phyloP scores from a whole-genome alignment of 495 filamentous ascomycete species.

The Sporormia fimetaria region DNA sequence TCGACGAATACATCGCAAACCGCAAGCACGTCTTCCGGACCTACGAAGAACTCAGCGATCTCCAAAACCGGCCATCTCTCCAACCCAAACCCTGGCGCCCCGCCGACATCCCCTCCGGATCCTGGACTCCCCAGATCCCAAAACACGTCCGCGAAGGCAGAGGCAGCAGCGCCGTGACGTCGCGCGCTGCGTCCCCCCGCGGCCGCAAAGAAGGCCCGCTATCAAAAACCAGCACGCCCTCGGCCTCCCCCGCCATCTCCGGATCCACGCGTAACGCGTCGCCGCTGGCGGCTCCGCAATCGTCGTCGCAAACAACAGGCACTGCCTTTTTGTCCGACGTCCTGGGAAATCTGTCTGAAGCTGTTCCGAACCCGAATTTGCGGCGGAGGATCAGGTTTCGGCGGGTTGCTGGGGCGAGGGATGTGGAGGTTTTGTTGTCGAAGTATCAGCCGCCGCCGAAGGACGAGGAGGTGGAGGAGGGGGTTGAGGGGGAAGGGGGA shows the following conservation, averaged over 20 bases:
- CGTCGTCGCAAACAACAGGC: slow-evolving; percentile 8
- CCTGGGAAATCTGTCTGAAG: slow-evolving; percentile 12
- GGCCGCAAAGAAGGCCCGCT: slow-evolving; percentile 21
- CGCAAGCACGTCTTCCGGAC: slow-evolving; percentile 31
- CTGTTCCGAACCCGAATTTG: slow-evolving; percentile 3
- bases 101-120: slow-evolving; percentile 16
- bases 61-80: slow-evolving; percentile 12
- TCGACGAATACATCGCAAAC: slow-evolving; percentile 28
- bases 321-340: slow-evolving; percentile 21
- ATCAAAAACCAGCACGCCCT: slow-evolving; percentile 3
- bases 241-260: slow-evolving; percentile 16
- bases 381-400: slow-evolving; percentile 17
- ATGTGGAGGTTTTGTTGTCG: slow-evolving; percentile 15
- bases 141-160: slow-evolving; percentile 15
- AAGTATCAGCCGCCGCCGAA: slow-evolving; percentile 12
- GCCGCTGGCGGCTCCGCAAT: slow-evolving; percentile 15
- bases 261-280: slow-evolving; percentile 9
- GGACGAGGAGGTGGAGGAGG: slow-evolving; percentile 5
- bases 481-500: background rate
- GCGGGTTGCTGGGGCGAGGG: background rate
- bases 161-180: slow-evolving; percentile 6
- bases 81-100: slow-evolving; percentile 7
- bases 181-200: slow-evolving; percentile 17
- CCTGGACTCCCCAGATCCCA: slow-evolving; percentile 22
- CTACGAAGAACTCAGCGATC: slow-evolving; percentile 24